Conservation (phyloP, 1,139 yeast genomes). For the Sugiyamaella novakii region DNA sequence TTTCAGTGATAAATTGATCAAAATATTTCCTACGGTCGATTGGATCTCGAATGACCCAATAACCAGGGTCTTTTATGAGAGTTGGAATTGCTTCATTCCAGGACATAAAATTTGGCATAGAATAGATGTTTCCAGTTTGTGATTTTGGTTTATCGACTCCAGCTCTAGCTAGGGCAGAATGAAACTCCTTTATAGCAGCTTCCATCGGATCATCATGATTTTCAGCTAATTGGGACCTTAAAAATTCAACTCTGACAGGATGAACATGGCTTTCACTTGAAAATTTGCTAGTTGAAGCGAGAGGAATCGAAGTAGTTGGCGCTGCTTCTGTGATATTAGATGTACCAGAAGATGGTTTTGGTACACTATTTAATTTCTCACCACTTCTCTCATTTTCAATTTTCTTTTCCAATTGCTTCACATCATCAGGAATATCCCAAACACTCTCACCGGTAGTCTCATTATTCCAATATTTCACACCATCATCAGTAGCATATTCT, state of each 20-base stretch:
- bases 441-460: constrained; percentile 65
- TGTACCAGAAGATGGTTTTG: background rate
- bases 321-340: background rate
- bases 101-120: constrained; percentile 39
- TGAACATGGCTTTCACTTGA: constrained; percentile 10
- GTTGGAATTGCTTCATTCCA: constrained; percentile 68
- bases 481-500: constrained; percentile 65
- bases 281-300: constrained; percentile 4
- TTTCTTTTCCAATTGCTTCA: constrained; percentile 23
- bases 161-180: constrained; percentile 14
- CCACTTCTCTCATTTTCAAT: background rate
- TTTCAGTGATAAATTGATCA: constrained; percentile 62
- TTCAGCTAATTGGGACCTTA: constrained; percentile 8
- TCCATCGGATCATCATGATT: constrained; percentile 10
- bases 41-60: constrained; percentile 71
- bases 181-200: constrained; percentile 11
- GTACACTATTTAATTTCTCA: background rate
- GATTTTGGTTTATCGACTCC: constrained; percentile 6
- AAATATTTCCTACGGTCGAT: constrained; percentile 61
- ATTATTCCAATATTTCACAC: constrained; percentile 72
- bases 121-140: constrained; percentile 33
- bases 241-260: constrained; percentile 13
- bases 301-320: background rate
- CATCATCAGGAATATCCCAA: constrained; percentile 72
- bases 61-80: constrained; percentile 60